phyloP scores from a whole-genome alignment of 2,329 filamentous ascomycete species.

The Botryotinia globosa region DNA sequence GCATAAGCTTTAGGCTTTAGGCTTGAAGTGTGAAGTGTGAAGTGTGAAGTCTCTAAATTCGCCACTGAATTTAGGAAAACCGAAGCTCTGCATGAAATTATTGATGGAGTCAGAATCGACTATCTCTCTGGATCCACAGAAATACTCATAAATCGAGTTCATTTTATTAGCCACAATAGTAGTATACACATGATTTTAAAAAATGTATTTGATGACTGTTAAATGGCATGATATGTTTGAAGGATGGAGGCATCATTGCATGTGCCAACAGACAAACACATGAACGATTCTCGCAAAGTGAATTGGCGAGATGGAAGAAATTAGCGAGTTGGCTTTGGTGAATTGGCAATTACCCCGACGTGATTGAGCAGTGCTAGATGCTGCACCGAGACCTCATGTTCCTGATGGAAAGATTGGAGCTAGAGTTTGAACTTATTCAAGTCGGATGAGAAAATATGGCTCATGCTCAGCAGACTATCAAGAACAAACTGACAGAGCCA shows the following conservation, averaged over 20 bases:
- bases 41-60: too few relatives aligned
- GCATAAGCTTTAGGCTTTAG: neutral
- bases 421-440: rapidly evolving
- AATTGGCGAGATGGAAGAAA: rapidly evolving
- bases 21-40: too few relatives aligned
- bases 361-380: too few relatives aligned
- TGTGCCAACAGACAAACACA: neutral
- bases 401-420: neutral
- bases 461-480: neutral
- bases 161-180: neutral
- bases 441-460: neutral
- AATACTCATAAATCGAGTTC: too few relatives aligned
- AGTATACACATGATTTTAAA: rapidly evolving
- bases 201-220: rapidly evolving
- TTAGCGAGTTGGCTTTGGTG: neutral
- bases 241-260: neutral
- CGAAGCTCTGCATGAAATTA: too few relatives aligned
- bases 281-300: neutral
- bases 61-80: too few relatives aligned
- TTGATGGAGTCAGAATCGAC: too few relatives aligned
- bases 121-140: rapidly evolving
- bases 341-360: too few relatives aligned
- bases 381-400: too few relatives aligned
- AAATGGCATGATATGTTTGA: neutral
- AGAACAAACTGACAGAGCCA: neutral